Percentiles rank a stretch among this genome's conserved stretches.
These are phyloP conservation scores for Lachancea kluyveri DNA, from an alignment of 805 yeast species.

Conservation along the genomic window DNA sequence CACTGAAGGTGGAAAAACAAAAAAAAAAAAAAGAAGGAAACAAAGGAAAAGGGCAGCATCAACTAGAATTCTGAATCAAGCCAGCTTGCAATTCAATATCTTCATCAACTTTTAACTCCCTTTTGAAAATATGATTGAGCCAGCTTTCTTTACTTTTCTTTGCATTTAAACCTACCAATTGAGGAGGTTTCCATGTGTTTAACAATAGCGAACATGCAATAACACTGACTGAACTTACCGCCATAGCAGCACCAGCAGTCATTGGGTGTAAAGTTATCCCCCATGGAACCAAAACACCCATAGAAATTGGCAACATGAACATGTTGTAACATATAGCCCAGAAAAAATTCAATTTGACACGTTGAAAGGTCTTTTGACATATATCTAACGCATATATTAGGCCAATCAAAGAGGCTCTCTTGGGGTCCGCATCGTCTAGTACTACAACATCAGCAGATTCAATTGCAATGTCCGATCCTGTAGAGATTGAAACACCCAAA, in stretches of 20 bases:
- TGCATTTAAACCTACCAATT: conserved; percentile 1
- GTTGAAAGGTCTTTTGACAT: conserved; percentile 59
- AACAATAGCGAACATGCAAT: conserved; percentile 71
- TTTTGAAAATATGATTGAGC: conserved; percentile 1
- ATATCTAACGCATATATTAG: conserved; percentile 60
- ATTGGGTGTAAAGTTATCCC: conserved; percentile 77
- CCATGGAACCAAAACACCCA: conserved; percentile 82
- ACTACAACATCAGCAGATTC: conserved; percentile 94
- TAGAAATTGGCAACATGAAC: conserved; percentile 86
- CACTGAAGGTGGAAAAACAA: too few species aligned
- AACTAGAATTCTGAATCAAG: conserved; percentile 5
- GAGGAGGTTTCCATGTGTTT: conserved; percentile 52
- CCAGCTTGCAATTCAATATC: conserved; percentile 19
- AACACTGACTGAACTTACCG: conserved; percentile 84
- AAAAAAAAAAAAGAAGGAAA: too few species aligned
- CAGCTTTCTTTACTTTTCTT: neutral
- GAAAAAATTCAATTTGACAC: conserved; percentile 74
- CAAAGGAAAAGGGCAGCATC: too few species aligned
- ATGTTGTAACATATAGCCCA: conserved; percentile 85
- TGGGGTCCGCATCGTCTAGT: conserved; percentile 35
- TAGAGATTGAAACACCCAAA: conserved; percentile 83
- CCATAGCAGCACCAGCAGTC: conserved; percentile 90
- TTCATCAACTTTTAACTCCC: conserved; percentile 4
- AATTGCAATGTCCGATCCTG: conserved; percentile 94
- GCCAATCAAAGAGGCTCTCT: conserved; percentile 35